A percentile compares a stretch with the other conserved stretches of the same genome.
Evolutionary conservation across 768 basidiomycete species (phyloP).

Genomic region (Cystobasidium tubakii): DNA sequence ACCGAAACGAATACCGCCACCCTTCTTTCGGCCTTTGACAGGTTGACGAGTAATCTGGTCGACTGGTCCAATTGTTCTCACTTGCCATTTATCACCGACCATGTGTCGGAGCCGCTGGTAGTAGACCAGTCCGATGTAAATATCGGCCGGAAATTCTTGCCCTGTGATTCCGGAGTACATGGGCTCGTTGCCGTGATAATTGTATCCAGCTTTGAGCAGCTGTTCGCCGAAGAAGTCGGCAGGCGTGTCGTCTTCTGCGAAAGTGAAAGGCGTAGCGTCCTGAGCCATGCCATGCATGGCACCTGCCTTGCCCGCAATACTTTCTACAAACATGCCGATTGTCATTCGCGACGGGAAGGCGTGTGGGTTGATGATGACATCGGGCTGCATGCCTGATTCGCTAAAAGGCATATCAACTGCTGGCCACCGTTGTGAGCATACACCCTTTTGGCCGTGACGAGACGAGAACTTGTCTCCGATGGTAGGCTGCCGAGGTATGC

Average conservation of each 20-base stretch:
- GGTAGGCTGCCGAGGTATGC: conserved; percentile 88
- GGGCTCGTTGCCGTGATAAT: conserved; percentile 97
- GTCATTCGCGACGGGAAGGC: conserved; percentile 99
- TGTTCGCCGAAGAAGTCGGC: conserved; percentile 96
- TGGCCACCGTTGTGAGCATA: conserved; percentile 99
- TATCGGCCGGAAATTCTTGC: conserved; percentile 95
- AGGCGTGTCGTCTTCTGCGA: conserved; percentile 88
- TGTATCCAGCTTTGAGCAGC: conserved; percentile 86
- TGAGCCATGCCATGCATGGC: conserved; percentile 97
- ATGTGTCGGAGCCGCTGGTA: conserved; percentile 98
- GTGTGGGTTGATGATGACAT: conserved; percentile 98
- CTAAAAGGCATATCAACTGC: conserved; percentile 97
- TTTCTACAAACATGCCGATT: conserved; percentile 99
- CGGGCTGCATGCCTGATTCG: conserved; percentile 97
- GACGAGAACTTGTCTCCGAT: conserved; percentile 99
- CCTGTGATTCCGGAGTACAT: conserved; percentile 99
- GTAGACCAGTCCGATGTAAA: conserved; percentile 96
- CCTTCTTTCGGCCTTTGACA: conserved; percentile 96
- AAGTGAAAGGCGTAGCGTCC: conserved; percentile 96
- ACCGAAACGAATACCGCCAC: conserved; percentile 97
- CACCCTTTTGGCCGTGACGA: conserved; percentile 96
- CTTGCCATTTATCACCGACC: conserved; percentile 99
- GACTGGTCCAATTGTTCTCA: conserved; percentile 93
- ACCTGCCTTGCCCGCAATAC: conserved; percentile 98
- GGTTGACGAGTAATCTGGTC: conserved; percentile 94